Base-by-base conservation (phyloP, 192 early-diverging fungal species). In the Coemansia sp. region DNA sequence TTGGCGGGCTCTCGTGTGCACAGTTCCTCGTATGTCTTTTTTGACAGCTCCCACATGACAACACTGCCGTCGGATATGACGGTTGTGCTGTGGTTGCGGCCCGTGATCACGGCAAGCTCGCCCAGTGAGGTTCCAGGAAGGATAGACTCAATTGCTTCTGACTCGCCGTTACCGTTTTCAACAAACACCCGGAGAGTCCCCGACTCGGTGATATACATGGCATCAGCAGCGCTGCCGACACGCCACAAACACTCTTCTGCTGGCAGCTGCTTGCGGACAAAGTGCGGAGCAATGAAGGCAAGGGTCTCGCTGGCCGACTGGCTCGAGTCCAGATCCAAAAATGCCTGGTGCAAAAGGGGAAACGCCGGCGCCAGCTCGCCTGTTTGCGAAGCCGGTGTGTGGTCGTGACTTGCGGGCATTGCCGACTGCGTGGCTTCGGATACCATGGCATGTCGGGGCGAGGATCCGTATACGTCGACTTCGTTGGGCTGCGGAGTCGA, bases 101-200 rank as follows among this genome's bases (percentile, higher is more conserved):
- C 68, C 2, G 84, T 81, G 41, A 93, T 90, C 40, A 97, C 67
- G 15, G 90, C 83, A 25, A 95, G 75, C 68, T 94, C 92, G 8
- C 95, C 95, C 15, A 90, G 84, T 53, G 93, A 85, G 8, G 90
- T 91, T n/a, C 93, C 93, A 0, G 93, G 90, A 27, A 98, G 67
- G 29, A 95, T 86, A 15, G 89, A 91, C 75, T 95, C 90, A 3
- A 89, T 82, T 34, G 55, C 52, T 44, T 75, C 67, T 4, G 44
- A 39, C 8, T 32, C 50, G 2, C 64, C 64, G 8, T 45, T 28
- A 46, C 80, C 67, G n/a, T 46, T 50, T 26, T 79, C 76, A 11
- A 81, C 64, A 35, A 67, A 51, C 26, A 85, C 64, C 15, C 78
- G 75, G n/a, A 93, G 65, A 28, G 81, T 69, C 0, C 92, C 95